Base-by-base conservation (phyloP, 441 rosid genomes). In the Aquilaria agallochum region DNA sequence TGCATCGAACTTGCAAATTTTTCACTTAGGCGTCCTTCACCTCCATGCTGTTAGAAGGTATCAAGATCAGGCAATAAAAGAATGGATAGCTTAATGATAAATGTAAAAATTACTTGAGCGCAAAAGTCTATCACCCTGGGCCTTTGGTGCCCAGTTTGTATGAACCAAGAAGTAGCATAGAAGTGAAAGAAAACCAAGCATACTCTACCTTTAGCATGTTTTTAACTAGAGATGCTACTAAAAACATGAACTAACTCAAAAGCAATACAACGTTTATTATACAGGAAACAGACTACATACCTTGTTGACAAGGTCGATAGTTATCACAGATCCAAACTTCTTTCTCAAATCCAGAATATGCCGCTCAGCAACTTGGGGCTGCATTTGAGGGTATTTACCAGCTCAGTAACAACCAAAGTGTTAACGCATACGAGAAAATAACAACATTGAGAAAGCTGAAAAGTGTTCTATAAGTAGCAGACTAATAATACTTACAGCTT, bases 331-430 rank as follows among this genome's bases (percentile, higher is more conserved):
- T 61, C 93, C 94, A 73, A 92, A 95, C 69, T 88, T 92, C 76
- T 95, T 92, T 71, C 95, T 87, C 73, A 92, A 73, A 80, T 95
- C 98, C 76, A 95, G 83, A 77, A 95, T 85, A 78, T 95, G 99
- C 56, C 98, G 86, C 77, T 95, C 98, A 53, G 78, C 84, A 56
- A 76, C 84, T 61, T 80, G 82, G 60, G 89, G 75, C 98, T 92
- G 88, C 74, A 68, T 5, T 64, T 61, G 33, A 70, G 62, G 56
- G 34, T 59, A 55, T 56, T 53, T 14, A 64, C 31, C 53, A 56
- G 42, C 14, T 57, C 31, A 59, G 40, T 64, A 50, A 65, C 20
- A 30, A 46, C 1, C 31, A 42, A 9, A 30, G 32, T 49, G 66
- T 53, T 60, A 57, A 42, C 60, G 56, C 32, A 62, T 60, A 15